Evolutionary conservation across 805 yeast species (phyloP).

Genomic region (Grigorovia transvaalensis): DNA sequence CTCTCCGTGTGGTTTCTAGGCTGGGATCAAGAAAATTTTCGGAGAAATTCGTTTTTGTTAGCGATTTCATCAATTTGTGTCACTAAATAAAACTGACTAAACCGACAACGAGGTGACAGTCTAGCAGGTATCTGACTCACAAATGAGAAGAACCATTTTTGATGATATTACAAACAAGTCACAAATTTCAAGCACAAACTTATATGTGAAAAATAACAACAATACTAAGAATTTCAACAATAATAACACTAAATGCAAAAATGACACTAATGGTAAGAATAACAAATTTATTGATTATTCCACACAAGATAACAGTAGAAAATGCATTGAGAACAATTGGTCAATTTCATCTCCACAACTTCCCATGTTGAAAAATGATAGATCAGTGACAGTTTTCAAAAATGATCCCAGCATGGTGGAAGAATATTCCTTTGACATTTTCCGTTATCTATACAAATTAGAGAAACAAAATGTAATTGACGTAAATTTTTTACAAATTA

Average conservation of each 20-base stretch:
- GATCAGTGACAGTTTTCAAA: conserved; percentile 6
- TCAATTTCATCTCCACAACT: too few species aligned
- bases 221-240: background rate
- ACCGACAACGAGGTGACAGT: too few species aligned
- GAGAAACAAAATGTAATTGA: conserved; percentile 58
- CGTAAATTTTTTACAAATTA: conserved; percentile 15
- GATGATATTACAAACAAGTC: background rate
- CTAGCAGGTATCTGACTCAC: background rate
- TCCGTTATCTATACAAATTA: conserved; percentile 58
- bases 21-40: background rate
- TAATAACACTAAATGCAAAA: background rate
- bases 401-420: conserved; percentile 82
- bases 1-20: too few species aligned
- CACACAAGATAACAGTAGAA: too few species aligned
- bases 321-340: too few species aligned
- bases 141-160: background rate
- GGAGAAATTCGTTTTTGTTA: background rate
- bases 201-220: background rate
- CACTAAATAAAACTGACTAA: background rate
- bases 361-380: background rate
- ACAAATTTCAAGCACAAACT: background rate
- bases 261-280: background rate
- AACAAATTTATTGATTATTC: too few species aligned
- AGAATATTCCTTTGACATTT: conserved; percentile 81
- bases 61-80: background rate